Base-by-base conservation (phyloP, 805 yeast genomes). In the Jamesozyma rosinii region DNA sequence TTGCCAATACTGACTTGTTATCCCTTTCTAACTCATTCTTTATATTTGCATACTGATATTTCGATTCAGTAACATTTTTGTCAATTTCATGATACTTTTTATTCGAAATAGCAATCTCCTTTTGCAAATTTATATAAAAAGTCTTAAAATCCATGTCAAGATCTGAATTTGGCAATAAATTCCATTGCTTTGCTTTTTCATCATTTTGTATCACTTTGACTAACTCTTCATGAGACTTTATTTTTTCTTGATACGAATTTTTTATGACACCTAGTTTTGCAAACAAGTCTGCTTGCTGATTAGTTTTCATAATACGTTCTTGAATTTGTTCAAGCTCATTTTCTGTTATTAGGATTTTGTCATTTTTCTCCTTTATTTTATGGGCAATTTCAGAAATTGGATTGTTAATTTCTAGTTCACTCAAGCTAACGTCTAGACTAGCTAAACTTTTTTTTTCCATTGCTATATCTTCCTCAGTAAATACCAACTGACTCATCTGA, bases 281-380 rank as follows among this genome's bases (percentile, higher is more conserved):
- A 47, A 74, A 66, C 2, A 70, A 52, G 39, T 79, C 88, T 0
- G 83, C 67, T 53, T 76, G 81, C 51, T 72, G 71, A 50, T 75
- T 80, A 3, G 75, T 70, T 14, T 65, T 61, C 4, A 74, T 55
- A 13, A 84, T 66, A 18, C 75, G 71, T 15, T 68, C 68, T 44
- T 74, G 72, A 14, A 79, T 52, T 0, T 67, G 68, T 9, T 85
- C 92, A 10, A 79, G 54, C 19, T 71, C 69, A 17, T 55, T 50
- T 48, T 75, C 79, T 3, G 68, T 19, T 2, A 54, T 35, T 2
- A 59, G 39, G 8, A 77, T 60, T 29, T 63, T 53, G 10, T 55
- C 51, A 36, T 74, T 72, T 8, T 66, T 66, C 0, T 55, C 49
- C 17, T 63, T 63, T 1, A 79, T 67, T 13, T 69, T 49, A 2